Base-by-base conservation (phyloP, 495 filamentous ascomycete genomes). In the Penicillium samsonianum region DNA sequence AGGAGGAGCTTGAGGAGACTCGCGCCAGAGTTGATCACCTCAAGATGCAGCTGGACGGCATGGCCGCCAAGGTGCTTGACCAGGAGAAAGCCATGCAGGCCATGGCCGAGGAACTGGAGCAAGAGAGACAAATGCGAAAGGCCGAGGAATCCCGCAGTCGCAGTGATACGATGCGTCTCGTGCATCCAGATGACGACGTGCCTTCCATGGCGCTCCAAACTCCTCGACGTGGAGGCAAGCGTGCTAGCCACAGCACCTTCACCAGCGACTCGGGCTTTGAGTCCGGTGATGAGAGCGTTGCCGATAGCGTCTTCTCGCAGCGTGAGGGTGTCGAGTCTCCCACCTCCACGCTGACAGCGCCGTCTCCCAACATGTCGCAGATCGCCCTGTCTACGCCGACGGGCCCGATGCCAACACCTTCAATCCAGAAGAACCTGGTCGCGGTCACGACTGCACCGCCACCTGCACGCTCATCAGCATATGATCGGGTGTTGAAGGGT, bases 1-100 rank as follows among this genome's bases (percentile, higher is more conserved):
- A 68, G 7, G 90, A 94, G 45, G 91, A 93, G 66, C 71, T 87
- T 3, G 88, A 90, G 52, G 90, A 91, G 65, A 82, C 87, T n/a
- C 80, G 87, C 44, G 87, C 87, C 10, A 77, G 89, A 0, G 78
- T 82, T 12, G 72, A 76, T 31, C 81, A 87, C 59, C 76, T 92
- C 23, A 89, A 87, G 70, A 76, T 78, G 50, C 90, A 96, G 70
- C 76, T 96, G 7, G 87, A 92, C 67, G 85, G 83, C 35, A 87
- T 93, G 84, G 84, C 89, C 1, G 78, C 74, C n/a, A 82, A 85
- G 60, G 85, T 85, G 0, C 69, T 75, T 0, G 82, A 87, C 62
- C 86, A 90, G 60, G 87, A 91, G 61, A 67, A 71, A 49, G 80
- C 76, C 44, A 87, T 90, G 82, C 75, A 78, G 65, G 73, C 74